Base-by-base conservation (phyloP, 1,284 basidiomycete genomes). In the Xerocomus amazonicus region DNA sequence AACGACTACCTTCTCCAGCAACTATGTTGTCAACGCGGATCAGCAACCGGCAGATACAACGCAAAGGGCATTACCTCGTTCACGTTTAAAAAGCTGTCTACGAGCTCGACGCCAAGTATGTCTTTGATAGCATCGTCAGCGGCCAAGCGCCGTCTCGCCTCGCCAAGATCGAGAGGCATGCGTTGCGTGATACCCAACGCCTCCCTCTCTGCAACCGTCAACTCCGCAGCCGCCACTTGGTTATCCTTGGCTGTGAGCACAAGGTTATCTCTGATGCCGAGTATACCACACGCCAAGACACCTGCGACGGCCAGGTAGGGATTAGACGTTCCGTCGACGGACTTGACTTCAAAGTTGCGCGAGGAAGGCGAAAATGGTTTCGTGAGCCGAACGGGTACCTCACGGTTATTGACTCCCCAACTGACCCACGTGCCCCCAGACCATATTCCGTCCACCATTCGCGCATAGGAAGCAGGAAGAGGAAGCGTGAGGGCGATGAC, bases 381-480 rank as follows among this genome's bases (percentile, higher is more conserved):
- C 48, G 77, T 76, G 19, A 86, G 65, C 5, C 86, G 81, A 6
- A 89, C 61, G 2, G 84, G 79, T 0, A 75, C 70, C 60, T 88
- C 85, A 43, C 80, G 77, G 63, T 86, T 84, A 48, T 88, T 81
- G 3, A 75, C 74, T 0, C 85, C 87, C 83, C 83, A 88, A 51
- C 68, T 73, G 37, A 80, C 74, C 60, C 79, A 86, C 0, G 84
- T 87, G 6, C 86, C 86, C 26, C 87, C 84, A 1, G 80, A 75
- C 83, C 82, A 86, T 19, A 77, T 73, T 4, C 83, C 83, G 57
- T 89, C 86, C 5, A 49, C 45, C 64, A 87, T 73, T 10, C 87
- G 79, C 16, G 70, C 69, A 62, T 85, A 90, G 0, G 85, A 88
- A 0, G 80, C 75, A 0, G 69, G 58, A 3, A 76, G 77, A 1